phyloP scores from a whole-genome alignment of 2,329 filamentous ascomycete genomes.

The Cadophora sp. region DNA sequence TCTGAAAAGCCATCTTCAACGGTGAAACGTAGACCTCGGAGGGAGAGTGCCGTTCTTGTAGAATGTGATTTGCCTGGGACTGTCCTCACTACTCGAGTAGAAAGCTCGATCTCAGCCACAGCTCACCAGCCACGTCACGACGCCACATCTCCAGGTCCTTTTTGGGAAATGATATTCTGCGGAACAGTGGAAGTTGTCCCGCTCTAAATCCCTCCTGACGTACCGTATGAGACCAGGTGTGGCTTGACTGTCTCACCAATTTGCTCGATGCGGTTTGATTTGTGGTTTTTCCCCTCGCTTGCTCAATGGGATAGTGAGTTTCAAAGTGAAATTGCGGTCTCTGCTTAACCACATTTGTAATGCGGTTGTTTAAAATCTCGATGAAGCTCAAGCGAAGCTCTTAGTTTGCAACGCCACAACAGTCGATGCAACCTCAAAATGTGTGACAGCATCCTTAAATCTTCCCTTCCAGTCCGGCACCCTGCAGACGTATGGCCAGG shows the following conservation, averaged over 20 bases:
- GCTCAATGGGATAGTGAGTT: slow-evolving; percentile 2
- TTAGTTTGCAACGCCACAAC: slow-evolving; percentile 12
- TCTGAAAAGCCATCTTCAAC: background rate
- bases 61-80: slow-evolving; percentile 18
- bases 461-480: slow-evolving; percentile 1
- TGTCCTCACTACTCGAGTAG: slow-evolving; percentile 8
- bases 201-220: background rate
- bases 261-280: background rate
- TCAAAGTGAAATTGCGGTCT: slow-evolving; percentile 12
- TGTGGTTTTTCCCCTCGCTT: background rate
- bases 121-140: slow-evolving; percentile 18
- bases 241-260: background rate
- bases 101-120: slow-evolving; percentile 9
- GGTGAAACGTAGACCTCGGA: background rate
- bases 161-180: slow-evolving; percentile 15
- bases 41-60: slow-evolving; percentile 21
- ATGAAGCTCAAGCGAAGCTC: background rate
- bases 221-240: background rate
- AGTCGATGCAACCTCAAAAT: slow-evolving; percentile 5
- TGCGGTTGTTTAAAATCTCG: slow-evolving; percentile 10
- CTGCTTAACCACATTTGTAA: slow-evolving; percentile 2
- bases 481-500: background rate
- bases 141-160: slow-evolving; percentile 16
- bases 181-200: background rate
- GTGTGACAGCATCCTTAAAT: slow-evolving; percentile 27